Evolutionary conservation across 495 filamentous ascomycete species (phyloP).

Genomic region (Margaritispora aquatica): DNA sequence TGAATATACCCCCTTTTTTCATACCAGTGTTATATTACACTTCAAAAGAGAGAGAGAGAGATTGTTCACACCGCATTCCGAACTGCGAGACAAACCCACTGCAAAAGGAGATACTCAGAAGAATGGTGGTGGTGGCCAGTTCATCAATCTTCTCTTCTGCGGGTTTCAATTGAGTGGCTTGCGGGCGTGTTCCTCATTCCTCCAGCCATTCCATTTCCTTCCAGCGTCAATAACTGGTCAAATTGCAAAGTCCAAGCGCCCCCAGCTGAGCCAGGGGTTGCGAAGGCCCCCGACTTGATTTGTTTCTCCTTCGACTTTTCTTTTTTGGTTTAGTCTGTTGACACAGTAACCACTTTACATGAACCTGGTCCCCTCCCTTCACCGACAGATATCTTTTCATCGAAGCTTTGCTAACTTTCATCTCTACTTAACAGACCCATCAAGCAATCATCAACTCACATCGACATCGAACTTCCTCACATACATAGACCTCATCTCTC

Average conservation of each 20-base stretch:
- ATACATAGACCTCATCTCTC: background rate
- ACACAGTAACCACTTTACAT: slow-evolving; percentile 25
- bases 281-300: slow-evolving; percentile 8
- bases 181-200: background rate
- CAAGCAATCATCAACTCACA: slow-evolving; percentile 55
- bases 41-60: no score
- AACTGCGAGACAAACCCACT: no score
- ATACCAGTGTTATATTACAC: no score
- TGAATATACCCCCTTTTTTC: no score
- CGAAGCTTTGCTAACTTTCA: slow-evolving; percentile 20
- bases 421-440: background rate
- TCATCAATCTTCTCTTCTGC: background rate
- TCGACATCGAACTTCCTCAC: slow-evolving; percentile 46
- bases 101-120: background rate
- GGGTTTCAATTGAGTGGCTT: background rate
- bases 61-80: no score
- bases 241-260: slow-evolving; percentile 15
- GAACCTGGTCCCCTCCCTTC: no score
- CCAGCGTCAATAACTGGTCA: background rate
- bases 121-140: background rate
- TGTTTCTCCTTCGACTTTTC: slow-evolving; percentile 21
- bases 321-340: slow-evolving; percentile 25
- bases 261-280: background rate
- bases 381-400: slow-evolving; percentile 16
- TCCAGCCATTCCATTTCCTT: background rate